phyloP scores from a whole-genome alignment of 495 filamentous ascomycete genomes.

The Cudoniella acicularis region DNA sequence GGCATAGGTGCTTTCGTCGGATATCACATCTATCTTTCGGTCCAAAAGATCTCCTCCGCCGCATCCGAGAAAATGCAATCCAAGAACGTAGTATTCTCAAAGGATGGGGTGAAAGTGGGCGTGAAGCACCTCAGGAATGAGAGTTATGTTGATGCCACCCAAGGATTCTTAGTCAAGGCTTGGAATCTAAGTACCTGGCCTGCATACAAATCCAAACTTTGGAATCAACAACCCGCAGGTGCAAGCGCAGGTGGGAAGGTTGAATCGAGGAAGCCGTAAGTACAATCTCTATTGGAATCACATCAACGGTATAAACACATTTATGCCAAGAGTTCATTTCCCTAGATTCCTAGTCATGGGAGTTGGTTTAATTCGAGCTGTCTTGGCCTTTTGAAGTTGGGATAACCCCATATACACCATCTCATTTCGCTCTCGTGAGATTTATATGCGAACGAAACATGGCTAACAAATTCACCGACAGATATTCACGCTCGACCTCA shows the following conservation, averaged over 20 bases:
- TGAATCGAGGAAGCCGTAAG: conserved; percentile 36
- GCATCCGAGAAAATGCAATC: conserved; percentile 75
- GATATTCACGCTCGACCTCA: not conserved
- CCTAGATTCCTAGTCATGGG: too few species aligned
- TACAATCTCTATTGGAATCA: conserved; percentile 6
- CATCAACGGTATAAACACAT: too few species aligned
- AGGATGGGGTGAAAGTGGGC: conserved; percentile 78
- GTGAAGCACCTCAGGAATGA: conserved; percentile 73
- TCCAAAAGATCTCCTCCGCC: conserved; percentile 61
- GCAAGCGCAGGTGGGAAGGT: conserved; percentile 22
- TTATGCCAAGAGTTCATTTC: too few species aligned
- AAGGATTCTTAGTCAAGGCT: conserved; percentile 76
- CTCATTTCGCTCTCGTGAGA: too few species aligned
- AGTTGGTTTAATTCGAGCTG: too few species aligned
- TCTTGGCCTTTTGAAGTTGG: too few species aligned
- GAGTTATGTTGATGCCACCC: conserved; percentile 76
- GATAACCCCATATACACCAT: too few species aligned
- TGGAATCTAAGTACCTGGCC: conserved; percentile 63
- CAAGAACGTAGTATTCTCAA: conserved; percentile 75
- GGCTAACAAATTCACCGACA: not conserved
- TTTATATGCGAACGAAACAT: too few species aligned
- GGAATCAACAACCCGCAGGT: conserved; percentile 26
- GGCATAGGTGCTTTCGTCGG: conserved; percentile 58
- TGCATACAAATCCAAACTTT: conserved; percentile 56
- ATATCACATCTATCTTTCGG: conserved; percentile 70